phyloP scores from a whole-genome alignment of 805 yeast genomes.

The Starmerella sp. region DNA sequence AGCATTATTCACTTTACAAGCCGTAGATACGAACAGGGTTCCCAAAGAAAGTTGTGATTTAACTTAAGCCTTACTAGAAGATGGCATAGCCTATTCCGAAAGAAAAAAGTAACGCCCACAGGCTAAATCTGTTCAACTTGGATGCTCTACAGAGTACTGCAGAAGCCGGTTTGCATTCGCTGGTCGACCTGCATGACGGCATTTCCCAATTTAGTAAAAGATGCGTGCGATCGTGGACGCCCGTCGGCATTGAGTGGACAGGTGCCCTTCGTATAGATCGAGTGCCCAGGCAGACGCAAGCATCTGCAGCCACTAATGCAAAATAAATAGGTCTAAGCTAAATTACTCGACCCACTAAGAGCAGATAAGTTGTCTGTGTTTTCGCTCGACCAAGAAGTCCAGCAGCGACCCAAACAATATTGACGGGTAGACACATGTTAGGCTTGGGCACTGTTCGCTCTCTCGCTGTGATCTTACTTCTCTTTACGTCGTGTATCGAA shows the following conservation, averaged over 20 bases:
- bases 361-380: background rate
- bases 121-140: no score
- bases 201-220: background rate
- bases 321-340: conserved; percentile 1
- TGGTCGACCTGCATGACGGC: background rate
- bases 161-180: no score
- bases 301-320: conserved; percentile 2
- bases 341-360: background rate
- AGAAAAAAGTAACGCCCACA: no score
- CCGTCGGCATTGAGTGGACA: background rate
- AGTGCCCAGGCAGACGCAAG: background rate
- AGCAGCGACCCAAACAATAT: background rate
- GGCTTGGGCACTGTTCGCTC: background rate
- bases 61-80: background rate
- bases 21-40: background rate
- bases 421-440: background rate
- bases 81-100: background rate
- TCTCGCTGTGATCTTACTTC: background rate
- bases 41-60: background rate
- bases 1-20: background rate
- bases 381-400: background rate
- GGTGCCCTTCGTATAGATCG: conserved; percentile 1
- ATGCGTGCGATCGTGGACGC: background rate
- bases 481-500: background rate
- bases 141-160: no score